Base-by-base conservation (phyloP, 2,329 filamentous ascomycete genomes). In the Penicillium sp. region DNA sequence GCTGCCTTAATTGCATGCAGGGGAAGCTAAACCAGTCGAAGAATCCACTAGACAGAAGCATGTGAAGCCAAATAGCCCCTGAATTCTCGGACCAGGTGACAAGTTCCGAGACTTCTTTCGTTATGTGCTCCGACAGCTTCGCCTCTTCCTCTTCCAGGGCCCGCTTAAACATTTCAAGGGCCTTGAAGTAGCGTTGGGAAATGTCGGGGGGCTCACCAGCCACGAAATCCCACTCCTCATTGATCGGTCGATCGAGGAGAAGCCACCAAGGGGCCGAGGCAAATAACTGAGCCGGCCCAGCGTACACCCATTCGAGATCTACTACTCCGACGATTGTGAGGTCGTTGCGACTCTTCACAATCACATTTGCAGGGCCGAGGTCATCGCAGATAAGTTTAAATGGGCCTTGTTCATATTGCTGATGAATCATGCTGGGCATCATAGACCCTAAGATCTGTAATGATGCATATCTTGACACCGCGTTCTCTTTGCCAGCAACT, bases 331-430 rank as follows among this genome's bases (percentile, higher is more conserved):
- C 47, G 26, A 68, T 41, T 13, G 56, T 64, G 16, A 67, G 56
- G 25, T 67, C 62, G 43, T 62, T 51, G 11, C 19, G 54, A 30
- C 58, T 48, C 39, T 52, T 54, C n/a, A 69, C 57, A 44, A 68
- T 65, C 33, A 69, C 26, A 50, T 69, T 69, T 21, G 60, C 59
- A 9, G 62, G 42, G 43, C 62, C 56, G 21, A 68, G 54, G 43
- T 68, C 64, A 29, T 67, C 59, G 34, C 63, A 66, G 44, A 67
- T 61, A 9, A 68, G 46, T 33, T 68, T 67, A 28, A 68, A 67
- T 19, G 54, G 55, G 49, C 50, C 29, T 37, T 29, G 41, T 41
- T 66, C 50, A 45, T 59, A 59, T 17, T 49, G 43, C 9, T 33
- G 3, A 29, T 59, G 26, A 37, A 62, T 39, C 9, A 57, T 51